Conservation (phyloP, 1,284 basidiomycete species). For the Tilletiaria anomala region DNA sequence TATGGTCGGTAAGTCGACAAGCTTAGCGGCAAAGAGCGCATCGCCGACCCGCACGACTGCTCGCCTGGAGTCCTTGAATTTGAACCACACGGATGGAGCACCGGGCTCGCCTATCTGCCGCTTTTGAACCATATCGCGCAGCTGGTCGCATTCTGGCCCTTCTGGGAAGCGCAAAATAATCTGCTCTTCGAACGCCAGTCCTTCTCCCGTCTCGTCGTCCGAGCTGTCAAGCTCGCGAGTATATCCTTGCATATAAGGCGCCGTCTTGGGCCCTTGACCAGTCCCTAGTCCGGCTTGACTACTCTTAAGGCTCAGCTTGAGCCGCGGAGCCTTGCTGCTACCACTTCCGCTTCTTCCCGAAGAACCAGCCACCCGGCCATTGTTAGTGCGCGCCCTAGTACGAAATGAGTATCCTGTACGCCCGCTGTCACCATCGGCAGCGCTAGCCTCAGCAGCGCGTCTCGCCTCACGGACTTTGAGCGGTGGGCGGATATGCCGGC, state of each 20-base stretch:
- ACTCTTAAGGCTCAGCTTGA: slow-evolving; percentile 5
- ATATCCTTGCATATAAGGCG: slow-evolving; percentile 38
- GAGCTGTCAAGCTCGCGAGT: slow-evolving; percentile 91
- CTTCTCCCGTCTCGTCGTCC: slow-evolving; percentile 54
- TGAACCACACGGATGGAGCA: slow-evolving; percentile 68
- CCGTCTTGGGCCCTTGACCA: slow-evolving; percentile 19
- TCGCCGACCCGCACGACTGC: slow-evolving; percentile 78
- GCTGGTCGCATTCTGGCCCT: slow-evolving; percentile 46
- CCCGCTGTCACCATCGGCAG: too few species aligned
- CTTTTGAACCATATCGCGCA: slow-evolving; percentile 51
- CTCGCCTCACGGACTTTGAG: too few species aligned
- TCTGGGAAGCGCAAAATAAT: slow-evolving; percentile 82
- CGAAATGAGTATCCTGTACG: too few species aligned
- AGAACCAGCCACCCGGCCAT: too few species aligned
- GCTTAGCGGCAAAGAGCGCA: slow-evolving; percentile 69
- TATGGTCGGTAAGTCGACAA: slow-evolving; percentile 89
- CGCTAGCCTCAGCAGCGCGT: too few species aligned
- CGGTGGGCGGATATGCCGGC: too few species aligned
- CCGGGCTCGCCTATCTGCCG: slow-evolving; percentile 52
- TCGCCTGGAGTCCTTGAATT: slow-evolving; percentile 90
- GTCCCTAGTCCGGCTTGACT: slow-evolving; percentile 8
- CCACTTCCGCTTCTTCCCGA: too few species aligned
- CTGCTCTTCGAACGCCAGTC: slow-evolving; percentile 85
- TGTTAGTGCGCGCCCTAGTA: too few species aligned
- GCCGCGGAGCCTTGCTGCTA: slow-evolving; percentile 1